A percentile compares a stretch with the other conserved stretches of the same genome.
These are phyloP conservation scores for Amanita thiersii DNA, from an alignment of 768 basidiomycete species.

Conservation along the genomic window DNA sequence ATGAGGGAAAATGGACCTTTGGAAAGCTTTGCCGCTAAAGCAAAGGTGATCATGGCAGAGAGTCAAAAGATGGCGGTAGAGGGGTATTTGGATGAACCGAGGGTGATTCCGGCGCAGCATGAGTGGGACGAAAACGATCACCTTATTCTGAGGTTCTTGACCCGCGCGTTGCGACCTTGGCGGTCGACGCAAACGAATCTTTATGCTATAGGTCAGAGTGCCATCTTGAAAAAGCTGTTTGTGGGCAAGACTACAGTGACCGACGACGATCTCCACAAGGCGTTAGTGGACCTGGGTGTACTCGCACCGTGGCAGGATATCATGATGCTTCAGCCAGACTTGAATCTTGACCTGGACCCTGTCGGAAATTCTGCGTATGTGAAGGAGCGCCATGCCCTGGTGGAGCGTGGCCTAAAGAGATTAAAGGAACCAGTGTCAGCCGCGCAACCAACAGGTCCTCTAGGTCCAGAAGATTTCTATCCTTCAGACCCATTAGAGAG, in stretches of 20 bases:
- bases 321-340: slow-evolving; percentile 27
- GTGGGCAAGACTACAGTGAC: slow-evolving; percentile 23
- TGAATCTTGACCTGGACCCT: slow-evolving; percentile 27
- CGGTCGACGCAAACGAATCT: slow-evolving; percentile 55
- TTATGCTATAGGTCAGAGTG: slow-evolving; percentile 40
- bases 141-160: slow-evolving; percentile 50
- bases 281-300: slow-evolving; percentile 66
- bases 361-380: slow-evolving; percentile 18
- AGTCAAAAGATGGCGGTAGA: slow-evolving; percentile 21
- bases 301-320: slow-evolving; percentile 78
- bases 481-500: slow-evolving; percentile 54
- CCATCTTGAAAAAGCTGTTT: slow-evolving; percentile 51
- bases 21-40: slow-evolving; percentile 43
- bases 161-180: slow-evolving; percentile 38
- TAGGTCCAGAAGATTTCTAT: slow-evolving; percentile 62
- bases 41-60: slow-evolving; percentile 28
- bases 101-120: slow-evolving; percentile 18
- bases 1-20: slow-evolving; percentile 27
- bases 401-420: slow-evolving; percentile 17
- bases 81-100: slow-evolving; percentile 24
- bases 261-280: slow-evolving; percentile 29
- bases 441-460: slow-evolving; percentile 15
- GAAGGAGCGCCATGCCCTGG: slow-evolving; percentile 19
- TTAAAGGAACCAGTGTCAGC: neutral
- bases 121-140: slow-evolving; percentile 47